phyloP scores from a whole-genome alignment of 805 yeast genomes.

The Komagataella pastoris region DNA sequence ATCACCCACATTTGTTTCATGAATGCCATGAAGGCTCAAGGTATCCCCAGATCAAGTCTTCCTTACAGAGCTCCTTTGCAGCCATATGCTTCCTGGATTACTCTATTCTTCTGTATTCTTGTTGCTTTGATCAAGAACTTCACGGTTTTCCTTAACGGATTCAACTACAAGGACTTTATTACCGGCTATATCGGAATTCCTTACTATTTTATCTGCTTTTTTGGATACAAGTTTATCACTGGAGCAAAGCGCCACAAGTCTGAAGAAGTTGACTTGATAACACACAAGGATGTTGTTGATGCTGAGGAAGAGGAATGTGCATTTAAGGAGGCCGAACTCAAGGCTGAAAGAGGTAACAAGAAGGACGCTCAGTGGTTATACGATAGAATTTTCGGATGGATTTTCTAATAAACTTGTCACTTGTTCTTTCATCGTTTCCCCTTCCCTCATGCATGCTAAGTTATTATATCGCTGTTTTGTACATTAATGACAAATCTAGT shows the following conservation, averaged over 20 bases:
- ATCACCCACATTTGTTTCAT: slow-evolving; percentile 55
- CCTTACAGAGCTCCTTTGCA: slow-evolving; percentile 55
- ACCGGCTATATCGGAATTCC: slow-evolving; percentile 73
- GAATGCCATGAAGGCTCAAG: slow-evolving; percentile 56
- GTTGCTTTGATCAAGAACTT: slow-evolving; percentile 57
- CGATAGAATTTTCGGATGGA: slow-evolving; percentile 15
- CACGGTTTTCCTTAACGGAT: slow-evolving; percentile 47
- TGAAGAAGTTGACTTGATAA: slow-evolving; percentile 45
- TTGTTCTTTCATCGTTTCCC: background rate
- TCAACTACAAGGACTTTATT: slow-evolving; percentile 54
- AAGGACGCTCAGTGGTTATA: slow-evolving; percentile 14
- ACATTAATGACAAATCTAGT: background rate
- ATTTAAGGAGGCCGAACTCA: slow-evolving; percentile 6
- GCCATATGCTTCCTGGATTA: slow-evolving; percentile 53
- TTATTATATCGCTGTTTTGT: background rate
- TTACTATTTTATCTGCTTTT: slow-evolving; percentile 36
- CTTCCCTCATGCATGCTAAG: background rate
- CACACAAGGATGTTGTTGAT: slow-evolving; percentile 42
- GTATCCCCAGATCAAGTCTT: slow-evolving; percentile 40
- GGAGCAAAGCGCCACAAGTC: slow-evolving; percentile 37
- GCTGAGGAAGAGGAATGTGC: slow-evolving; percentile 32
- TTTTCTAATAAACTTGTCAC: slow-evolving; percentile 8
- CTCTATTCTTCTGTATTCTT: slow-evolving; percentile 37
- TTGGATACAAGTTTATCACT: slow-evolving; percentile 46
- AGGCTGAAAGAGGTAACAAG: slow-evolving; percentile 5